These are phyloP conservation scores for Pseudonitzschia multistriata DNA, from an alignment of 108 stramenopile species.

Conservation along the genomic window DNA sequence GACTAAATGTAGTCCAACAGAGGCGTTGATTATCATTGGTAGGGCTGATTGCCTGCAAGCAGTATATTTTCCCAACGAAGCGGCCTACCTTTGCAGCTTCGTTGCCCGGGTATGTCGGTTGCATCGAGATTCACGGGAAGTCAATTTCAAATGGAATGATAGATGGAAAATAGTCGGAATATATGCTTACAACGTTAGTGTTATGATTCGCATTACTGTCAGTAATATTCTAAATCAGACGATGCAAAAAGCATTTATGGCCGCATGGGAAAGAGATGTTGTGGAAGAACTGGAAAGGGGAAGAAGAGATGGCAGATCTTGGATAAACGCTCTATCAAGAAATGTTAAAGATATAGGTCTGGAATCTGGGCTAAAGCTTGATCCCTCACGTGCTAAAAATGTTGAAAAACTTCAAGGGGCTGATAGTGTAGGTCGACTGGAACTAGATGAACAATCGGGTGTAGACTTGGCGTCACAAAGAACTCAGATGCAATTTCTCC, in stretches of 20 bases:
- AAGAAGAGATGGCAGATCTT: constrained; percentile 41
- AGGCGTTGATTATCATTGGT: constrained; percentile 76
- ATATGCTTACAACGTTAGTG: constrained; percentile 50
- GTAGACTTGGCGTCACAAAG: background rate
- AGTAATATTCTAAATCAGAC: constrained; percentile 31
- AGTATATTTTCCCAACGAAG: constrained; percentile 71
- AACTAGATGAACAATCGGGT: background rate
- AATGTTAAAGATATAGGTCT: background rate
- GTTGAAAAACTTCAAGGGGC: background rate
- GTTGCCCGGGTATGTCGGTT: constrained; percentile 63
- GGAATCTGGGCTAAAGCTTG: background rate
- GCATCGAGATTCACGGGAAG: constrained; percentile 40
- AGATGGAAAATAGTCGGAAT: constrained; percentile 65
- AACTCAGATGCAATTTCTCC: background rate
- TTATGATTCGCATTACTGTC: constrained; percentile 54
- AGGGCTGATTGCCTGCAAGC: constrained; percentile 82
- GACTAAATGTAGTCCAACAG: constrained; percentile 47
- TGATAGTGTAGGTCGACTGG: background rate
- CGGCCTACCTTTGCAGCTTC: constrained; percentile 74
- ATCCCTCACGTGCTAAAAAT: background rate
- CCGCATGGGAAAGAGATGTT: constrained; percentile 54
- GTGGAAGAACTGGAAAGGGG: constrained; percentile 38
- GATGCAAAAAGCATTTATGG: constrained; percentile 33
- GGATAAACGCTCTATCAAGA: constrained; percentile 26
- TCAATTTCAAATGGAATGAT: constrained; percentile 44